A percentile compares a stretch with the other conserved stretches of the same genome.
Conservation (phyloP, 2,329 filamentous ascomycete genomes). For the Paraphoma sp. region DNA sequence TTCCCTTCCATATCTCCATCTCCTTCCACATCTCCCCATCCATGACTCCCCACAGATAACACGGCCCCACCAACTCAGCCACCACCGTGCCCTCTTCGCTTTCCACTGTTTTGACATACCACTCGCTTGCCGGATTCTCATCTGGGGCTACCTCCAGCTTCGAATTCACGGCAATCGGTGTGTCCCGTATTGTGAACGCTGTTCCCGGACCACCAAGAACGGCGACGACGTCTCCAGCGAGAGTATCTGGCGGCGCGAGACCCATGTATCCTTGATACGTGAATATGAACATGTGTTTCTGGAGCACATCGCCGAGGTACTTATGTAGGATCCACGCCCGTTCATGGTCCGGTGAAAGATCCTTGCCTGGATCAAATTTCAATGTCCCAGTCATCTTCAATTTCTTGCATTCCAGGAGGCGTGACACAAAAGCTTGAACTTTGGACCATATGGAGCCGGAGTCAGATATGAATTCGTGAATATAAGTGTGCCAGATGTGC, state of each 20-base stretch:
- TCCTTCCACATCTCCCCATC: background rate
- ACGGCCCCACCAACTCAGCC: constrained; percentile 2
- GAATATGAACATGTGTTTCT: background rate
- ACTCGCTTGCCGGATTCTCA: background rate
- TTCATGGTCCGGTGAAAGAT: background rate
- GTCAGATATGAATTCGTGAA: background rate
- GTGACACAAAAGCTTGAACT: background rate
- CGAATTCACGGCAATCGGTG: background rate
- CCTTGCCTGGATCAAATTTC: background rate
- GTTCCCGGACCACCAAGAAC: constrained; percentile 3
- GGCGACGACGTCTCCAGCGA: background rate
- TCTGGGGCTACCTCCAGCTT: background rate
- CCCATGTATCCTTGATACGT: constrained; percentile 2
- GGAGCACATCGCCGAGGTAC: constrained; percentile 4
- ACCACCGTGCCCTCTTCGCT: background rate
- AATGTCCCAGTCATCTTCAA: background rate
- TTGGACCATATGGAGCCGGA: background rate
- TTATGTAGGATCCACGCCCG: constrained; percentile 1
- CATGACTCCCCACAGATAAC: constrained; percentile 5
- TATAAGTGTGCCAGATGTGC: constrained; percentile 1
- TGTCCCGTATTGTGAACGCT: background rate
- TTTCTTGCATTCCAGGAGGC: background rate
- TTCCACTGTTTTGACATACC: background rate
- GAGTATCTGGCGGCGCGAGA: constrained; percentile 1
- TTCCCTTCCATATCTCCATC: background rate